phyloP scores from a whole-genome alignment of 495 filamentous ascomycete genomes.

The Penicillium atrosanguineum region DNA sequence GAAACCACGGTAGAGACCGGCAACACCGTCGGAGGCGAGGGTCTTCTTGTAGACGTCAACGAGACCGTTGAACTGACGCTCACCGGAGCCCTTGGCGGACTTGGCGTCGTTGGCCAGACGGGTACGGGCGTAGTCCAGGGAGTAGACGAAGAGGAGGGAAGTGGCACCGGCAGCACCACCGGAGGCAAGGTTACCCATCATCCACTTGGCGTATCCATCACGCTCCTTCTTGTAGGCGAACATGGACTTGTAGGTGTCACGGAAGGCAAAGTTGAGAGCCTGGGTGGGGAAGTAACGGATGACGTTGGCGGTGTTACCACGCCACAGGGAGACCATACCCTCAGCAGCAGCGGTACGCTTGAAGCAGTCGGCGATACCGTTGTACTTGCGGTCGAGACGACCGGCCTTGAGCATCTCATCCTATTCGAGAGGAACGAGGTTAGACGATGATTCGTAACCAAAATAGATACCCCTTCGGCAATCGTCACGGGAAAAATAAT shows the following conservation, averaged over 20 bases:
- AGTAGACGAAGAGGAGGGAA: conserved; percentile 99
- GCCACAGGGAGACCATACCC: conserved; percentile 83
- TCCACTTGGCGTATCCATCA: conserved; percentile 98
- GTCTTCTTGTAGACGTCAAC: conserved; percentile 99
- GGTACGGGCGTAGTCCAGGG: conserved; percentile 99
- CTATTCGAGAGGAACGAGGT: conserved; percentile 44
- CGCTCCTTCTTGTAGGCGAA: conserved; percentile 99
- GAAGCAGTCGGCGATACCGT: conserved; percentile 95
- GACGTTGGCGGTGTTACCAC: conserved; percentile 99
- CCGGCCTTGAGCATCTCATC: conserved; percentile 99
- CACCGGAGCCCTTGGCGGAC: conserved; percentile 91
- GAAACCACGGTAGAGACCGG: conserved; percentile 99
- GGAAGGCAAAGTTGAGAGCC: conserved; percentile 99
- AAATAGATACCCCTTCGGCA: conserved; percentile 8
- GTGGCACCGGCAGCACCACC: conserved; percentile 99
- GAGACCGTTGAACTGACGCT: conserved; percentile 99
- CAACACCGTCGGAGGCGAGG: conserved; percentile 93
- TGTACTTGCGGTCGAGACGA: conserved; percentile 96
- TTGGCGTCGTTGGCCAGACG: conserved; percentile 99
- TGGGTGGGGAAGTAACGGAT: conserved; percentile 99
- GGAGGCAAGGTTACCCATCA: conserved; percentile 98
- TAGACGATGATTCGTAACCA: conserved; percentile 11
- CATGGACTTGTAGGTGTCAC: conserved; percentile 99
- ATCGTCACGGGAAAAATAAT: conserved; percentile 7
- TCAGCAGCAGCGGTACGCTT: conserved; percentile 78